Conservation (phyloP, 441 rosid species). For the Geranium incanum region DNA sequence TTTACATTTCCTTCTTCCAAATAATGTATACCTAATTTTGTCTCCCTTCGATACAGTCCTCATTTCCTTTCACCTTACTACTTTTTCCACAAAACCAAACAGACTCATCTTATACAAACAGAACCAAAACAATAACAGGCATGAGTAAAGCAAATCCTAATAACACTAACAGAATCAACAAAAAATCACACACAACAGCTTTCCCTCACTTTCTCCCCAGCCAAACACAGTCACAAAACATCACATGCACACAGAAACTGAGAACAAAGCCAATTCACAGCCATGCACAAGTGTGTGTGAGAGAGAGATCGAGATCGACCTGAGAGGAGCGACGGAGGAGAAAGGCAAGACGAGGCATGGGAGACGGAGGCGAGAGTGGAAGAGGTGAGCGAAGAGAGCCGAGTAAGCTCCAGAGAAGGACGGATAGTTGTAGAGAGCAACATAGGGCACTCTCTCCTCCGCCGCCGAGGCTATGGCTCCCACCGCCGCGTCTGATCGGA, state of each 20-base stretch:
- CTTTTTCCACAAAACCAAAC: neutral
- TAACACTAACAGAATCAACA: neutral
- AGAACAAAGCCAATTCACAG: slow-evolving; percentile 7
- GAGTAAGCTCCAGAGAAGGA: slow-evolving; percentile 78
- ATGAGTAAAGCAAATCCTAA: neutral
- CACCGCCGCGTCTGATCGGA: slow-evolving; percentile 67
- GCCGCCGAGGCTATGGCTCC: slow-evolving; percentile 49
- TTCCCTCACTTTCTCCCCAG: neutral
- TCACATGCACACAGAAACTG: neutral
- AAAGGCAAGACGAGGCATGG: slow-evolving; percentile 65
- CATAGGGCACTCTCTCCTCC: slow-evolving; percentile 46
- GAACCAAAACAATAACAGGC: neutral
- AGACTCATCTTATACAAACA: neutral
- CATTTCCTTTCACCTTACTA: neutral
- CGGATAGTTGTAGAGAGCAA: slow-evolving; percentile 66
- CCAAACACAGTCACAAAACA: neutral
- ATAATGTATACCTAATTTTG: neutral
- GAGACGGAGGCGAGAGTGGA: slow-evolving; percentile 46
- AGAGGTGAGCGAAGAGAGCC: slow-evolving; percentile 65
- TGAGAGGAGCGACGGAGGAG: slow-evolving; percentile 60
- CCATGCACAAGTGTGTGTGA: neutral
- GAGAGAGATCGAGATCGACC: slow-evolving; percentile 22
- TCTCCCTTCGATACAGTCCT: neutral
- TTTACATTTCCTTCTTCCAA: neutral
- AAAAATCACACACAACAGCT: neutral